Evolutionary conservation across 768 basidiomycete genomes (phyloP).

Genomic region (Nidularia pulvinata): DNA sequence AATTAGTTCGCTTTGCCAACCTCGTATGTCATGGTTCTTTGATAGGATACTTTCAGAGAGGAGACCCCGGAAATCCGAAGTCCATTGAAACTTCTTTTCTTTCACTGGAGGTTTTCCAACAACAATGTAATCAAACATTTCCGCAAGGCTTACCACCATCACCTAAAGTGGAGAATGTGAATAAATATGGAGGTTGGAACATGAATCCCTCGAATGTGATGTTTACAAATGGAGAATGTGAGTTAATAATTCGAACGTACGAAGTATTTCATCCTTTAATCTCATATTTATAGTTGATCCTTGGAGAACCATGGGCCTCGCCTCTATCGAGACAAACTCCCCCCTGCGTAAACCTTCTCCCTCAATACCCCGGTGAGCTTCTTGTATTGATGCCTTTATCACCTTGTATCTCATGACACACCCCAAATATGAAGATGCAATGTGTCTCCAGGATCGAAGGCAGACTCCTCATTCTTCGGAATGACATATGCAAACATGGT

Average conservation of each 20-base stretch:
- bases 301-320: constrained; percentile 51
- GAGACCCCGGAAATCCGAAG: constrained; percentile 39
- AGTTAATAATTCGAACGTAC: constrained; percentile 6
- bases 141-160: constrained; percentile 30
- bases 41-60: constrained; percentile 45
- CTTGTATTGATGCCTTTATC: neutral
- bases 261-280: neutral
- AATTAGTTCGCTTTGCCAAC: neutral
- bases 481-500: constrained; percentile 46
- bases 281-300: constrained; percentile 35
- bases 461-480: constrained; percentile 35
- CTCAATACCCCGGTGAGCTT: constrained; percentile 32
- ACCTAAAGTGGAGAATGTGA: constrained; percentile 40
- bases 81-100: constrained; percentile 48
- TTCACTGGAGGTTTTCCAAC: constrained; percentile 43
- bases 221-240: constrained; percentile 50
- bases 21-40: neutral
- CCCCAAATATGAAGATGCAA: constrained; percentile 32
- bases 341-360: constrained; percentile 36
- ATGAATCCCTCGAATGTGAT: constrained; percentile 48
- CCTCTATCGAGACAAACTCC: constrained; percentile 44
- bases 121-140: constrained; percentile 40
- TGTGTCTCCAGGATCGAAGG: constrained; percentile 10
- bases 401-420: neutral
- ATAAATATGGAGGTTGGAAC: constrained; percentile 52